Evolutionary conservation across 331 rosid genomes (phyloP).

Genomic region (Spiraea crenata): DNA sequence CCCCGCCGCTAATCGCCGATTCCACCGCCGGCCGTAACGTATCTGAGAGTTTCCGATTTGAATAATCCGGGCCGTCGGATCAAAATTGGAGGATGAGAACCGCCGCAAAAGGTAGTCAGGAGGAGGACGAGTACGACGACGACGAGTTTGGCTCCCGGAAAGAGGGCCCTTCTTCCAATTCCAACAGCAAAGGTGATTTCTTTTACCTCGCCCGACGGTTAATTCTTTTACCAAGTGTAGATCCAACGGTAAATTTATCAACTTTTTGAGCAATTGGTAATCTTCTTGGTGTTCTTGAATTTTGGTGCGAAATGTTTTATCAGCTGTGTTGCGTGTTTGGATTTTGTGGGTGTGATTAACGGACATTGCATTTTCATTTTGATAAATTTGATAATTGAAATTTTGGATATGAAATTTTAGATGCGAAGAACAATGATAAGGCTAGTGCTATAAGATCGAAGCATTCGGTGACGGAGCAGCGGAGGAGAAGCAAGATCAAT

Average conservation of each 20-base stretch:
- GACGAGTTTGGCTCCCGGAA: conserved; percentile 66
- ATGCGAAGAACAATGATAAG: conserved; percentile 78
- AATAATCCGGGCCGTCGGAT: too few species aligned
- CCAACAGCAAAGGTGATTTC: conserved; percentile 55
- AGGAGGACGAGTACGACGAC: conserved; percentile 88
- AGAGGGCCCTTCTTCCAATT: conserved; percentile 73
- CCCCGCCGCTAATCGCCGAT: background rate
- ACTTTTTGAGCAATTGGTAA: background rate
- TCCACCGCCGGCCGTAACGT: background rate
- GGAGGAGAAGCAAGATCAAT: conserved; percentile 98
- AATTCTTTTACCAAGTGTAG: conserved; percentile 28
- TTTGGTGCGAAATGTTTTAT: background rate
- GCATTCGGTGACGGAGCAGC: conserved; percentile 98
- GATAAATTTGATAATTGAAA: conserved; percentile 18
- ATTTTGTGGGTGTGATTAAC: background rate
- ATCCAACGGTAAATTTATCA: conserved; percentile 31
- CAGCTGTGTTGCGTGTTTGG: background rate
- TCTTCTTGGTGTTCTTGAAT: background rate
- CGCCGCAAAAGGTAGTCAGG: conserved; percentile 56
- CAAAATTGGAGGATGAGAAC: conserved; percentile 53
- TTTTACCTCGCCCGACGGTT: background rate
- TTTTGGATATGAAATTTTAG: conserved; percentile 41
- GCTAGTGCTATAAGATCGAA: conserved; percentile 82
- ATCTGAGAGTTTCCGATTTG: conserved; percentile 16
- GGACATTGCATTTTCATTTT: conserved; percentile 1